phyloP scores from a whole-genome alignment of 1,284 basidiomycete genomes.

The Golubevia pallescens region DNA sequence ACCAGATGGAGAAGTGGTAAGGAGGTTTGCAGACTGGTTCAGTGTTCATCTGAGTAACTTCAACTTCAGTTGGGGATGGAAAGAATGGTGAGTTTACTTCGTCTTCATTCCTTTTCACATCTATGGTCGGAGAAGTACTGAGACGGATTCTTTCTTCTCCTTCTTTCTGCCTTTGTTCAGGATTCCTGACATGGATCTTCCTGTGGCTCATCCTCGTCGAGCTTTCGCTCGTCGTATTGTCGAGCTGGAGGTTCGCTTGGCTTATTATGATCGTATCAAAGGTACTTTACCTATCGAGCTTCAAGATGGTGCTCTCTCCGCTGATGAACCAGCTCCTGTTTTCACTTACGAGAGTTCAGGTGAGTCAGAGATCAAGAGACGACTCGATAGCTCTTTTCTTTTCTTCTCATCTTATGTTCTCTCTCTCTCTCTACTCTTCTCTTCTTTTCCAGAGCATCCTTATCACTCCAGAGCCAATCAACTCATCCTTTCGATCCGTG shows the following conservation, averaged over 20 bases:
- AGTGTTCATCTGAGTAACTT: slow-evolving; percentile 96
- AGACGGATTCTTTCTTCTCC: no score
- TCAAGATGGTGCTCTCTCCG: slow-evolving; percentile 73
- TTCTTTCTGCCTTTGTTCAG: slow-evolving; percentile 69
- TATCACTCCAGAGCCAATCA: slow-evolving; percentile 80
- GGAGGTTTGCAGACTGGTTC: slow-evolving; percentile 91
- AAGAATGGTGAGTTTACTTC: slow-evolving; percentile 79
- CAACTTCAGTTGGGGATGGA: slow-evolving; percentile 99
- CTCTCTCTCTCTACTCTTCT: not conserved
- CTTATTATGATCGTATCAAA: slow-evolving; percentile 90
- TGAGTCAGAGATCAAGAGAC: slow-evolving; percentile 59
- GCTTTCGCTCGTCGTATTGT: slow-evolving; percentile 85
- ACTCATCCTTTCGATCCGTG: slow-evolving; percentile 80
- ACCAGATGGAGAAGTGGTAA: slow-evolving; percentile 81
- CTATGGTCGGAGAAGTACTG: not conserved
- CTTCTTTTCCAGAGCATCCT: slow-evolving; percentile 70
- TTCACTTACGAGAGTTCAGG: slow-evolving; percentile 82
- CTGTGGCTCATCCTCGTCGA: slow-evolving; percentile 78
- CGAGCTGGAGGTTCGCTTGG: slow-evolving; percentile 87
- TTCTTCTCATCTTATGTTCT: not conserved
- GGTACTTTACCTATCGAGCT: slow-evolving; percentile 83
- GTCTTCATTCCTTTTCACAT: not conserved
- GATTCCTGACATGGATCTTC: slow-evolving; percentile 81
- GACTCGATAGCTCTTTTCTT: not conserved
- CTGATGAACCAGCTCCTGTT: slow-evolving; percentile 79